Evolutionary conservation across 2,329 filamentous ascomycete species (phyloP).

Genomic region (Scedosporium dehoogii): DNA sequence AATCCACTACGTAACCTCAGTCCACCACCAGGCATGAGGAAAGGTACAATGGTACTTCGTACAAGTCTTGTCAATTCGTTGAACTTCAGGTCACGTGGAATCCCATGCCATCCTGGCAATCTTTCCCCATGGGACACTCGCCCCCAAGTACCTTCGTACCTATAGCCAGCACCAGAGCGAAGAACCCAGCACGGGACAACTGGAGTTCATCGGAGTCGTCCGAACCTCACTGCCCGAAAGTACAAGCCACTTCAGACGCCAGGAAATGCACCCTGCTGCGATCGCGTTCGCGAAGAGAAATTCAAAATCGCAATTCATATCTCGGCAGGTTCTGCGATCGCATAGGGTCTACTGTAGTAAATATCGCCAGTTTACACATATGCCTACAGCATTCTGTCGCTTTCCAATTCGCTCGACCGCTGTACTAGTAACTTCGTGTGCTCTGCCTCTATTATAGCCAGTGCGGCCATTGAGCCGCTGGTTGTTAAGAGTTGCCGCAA

Average conservation of each 20-base stretch:
- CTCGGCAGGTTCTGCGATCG: neutral
- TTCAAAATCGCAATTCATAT: neutral
- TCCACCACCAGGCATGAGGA: no score
- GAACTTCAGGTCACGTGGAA: no score
- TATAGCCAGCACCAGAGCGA: no score
- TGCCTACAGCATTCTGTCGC: neutral
- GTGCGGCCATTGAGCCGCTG: no score
- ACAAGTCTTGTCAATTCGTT: no score
- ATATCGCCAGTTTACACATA: neutral
- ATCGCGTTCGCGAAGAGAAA: neutral
- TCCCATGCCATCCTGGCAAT: no score
- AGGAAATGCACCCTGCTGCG: neutral
- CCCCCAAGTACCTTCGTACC: no score
- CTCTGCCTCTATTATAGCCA: neutral
- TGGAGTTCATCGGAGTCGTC: conserved; percentile 2
- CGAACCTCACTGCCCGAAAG: neutral
- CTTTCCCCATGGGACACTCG: no score
- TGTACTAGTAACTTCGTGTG: neutral
- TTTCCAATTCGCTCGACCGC: neutral
- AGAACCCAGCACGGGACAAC: neutral
- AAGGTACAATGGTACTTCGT: no score
- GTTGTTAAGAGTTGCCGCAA: neutral
- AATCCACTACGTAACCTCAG: neutral
- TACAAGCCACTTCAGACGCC: conserved; percentile 5
- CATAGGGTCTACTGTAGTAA: neutral